A percentile compares a stretch with the other conserved stretches of the same genome.
Conservation (phyloP, 2,329 filamentous ascomycete genomes). For the Colletotrichum ledebouriae region DNA sequence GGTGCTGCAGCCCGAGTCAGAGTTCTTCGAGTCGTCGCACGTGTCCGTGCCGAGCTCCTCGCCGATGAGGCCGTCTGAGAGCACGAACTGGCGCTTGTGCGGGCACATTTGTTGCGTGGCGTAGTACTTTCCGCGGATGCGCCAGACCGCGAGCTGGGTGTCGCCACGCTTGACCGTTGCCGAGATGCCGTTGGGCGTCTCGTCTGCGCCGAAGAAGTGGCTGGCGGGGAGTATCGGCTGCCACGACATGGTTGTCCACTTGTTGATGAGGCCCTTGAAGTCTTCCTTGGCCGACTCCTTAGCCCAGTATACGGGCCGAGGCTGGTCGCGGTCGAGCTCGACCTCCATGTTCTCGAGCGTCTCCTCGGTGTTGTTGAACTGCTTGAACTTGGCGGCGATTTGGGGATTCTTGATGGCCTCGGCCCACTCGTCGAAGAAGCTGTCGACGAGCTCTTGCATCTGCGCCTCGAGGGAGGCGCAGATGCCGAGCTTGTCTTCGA, state of each 20-base stretch:
- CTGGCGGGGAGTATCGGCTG: slow-evolving; percentile 80
- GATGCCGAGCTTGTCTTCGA: slow-evolving; percentile 89
- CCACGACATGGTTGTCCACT: slow-evolving; percentile 79
- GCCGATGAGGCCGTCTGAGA: slow-evolving; percentile 87
- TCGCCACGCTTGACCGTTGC: slow-evolving; percentile 87
- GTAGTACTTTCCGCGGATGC: slow-evolving; percentile 83
- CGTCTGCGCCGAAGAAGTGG: slow-evolving; percentile 75
- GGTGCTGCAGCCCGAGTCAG: slow-evolving; percentile 41
- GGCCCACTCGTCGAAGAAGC: slow-evolving; percentile 93
- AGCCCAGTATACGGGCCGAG: slow-evolving; percentile 83
- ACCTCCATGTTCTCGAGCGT: slow-evolving; percentile 77
- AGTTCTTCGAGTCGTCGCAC: slow-evolving; percentile 53
- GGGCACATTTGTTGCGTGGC: slow-evolving; percentile 96
- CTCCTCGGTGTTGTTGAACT: slow-evolving; percentile 89
- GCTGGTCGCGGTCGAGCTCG: slow-evolving; percentile 79
- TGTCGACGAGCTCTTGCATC: slow-evolving; percentile 86
- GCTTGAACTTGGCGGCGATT: slow-evolving; percentile 77
- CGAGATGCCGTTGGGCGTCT: slow-evolving; percentile 78
- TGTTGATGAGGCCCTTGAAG: slow-evolving; percentile 74
- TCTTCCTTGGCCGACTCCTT: slow-evolving; percentile 75
- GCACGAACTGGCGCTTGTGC: slow-evolving; percentile 90
- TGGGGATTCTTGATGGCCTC: slow-evolving; percentile 80
- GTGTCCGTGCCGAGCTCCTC: slow-evolving; percentile 61
- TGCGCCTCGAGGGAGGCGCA: slow-evolving; percentile 86
- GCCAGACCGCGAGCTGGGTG: slow-evolving; percentile 90